These are phyloP conservation scores for Nemania bipapillata DNA, from an alignment of 2,329 filamentous ascomycete species.

Conservation along the genomic window DNA sequence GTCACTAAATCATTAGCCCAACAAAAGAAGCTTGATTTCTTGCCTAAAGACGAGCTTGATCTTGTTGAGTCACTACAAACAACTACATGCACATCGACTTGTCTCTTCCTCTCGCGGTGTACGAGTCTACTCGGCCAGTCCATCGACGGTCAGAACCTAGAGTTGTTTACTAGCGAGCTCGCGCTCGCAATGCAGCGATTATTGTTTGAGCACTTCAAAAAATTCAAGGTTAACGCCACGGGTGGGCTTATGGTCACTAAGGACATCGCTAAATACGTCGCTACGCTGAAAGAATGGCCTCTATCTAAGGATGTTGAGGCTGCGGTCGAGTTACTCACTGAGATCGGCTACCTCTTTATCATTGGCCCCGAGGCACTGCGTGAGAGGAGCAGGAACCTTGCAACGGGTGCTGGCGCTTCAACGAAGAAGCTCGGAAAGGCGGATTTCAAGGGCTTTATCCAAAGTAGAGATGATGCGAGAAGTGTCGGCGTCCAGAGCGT, in stretches of 20 bases:
- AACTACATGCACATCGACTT: constrained; percentile 82
- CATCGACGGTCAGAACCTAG: constrained; percentile 84
- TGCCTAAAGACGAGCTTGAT: constrained; percentile 79
- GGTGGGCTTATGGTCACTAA: constrained; percentile 95
- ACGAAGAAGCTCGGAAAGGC: constrained; percentile 70
- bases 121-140: constrained; percentile 72
- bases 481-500: constrained; percentile 85
- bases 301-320: constrained; percentile 74
- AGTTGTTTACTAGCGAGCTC: constrained; percentile 83
- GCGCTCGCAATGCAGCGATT: constrained; percentile 80
- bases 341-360: constrained; percentile 96
- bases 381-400: constrained; percentile 73
- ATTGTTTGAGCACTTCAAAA: constrained; percentile 92
- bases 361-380: constrained; percentile 82
- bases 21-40: constrained; percentile 90
- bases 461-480: constrained; percentile 83
- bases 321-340: constrained; percentile 84
- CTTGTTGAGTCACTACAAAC: constrained; percentile 83
- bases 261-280: constrained; percentile 92
- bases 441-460: constrained; percentile 84
- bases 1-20: constrained; percentile 74
- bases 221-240: constrained; percentile 90
- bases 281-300: constrained; percentile 84
- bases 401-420: constrained; percentile 49
- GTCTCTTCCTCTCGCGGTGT: constrained; percentile 78